phyloP scores from a whole-genome alignment of 1,284 basidiomycete genomes.

The Sanguinoderma infundibulare region DNA sequence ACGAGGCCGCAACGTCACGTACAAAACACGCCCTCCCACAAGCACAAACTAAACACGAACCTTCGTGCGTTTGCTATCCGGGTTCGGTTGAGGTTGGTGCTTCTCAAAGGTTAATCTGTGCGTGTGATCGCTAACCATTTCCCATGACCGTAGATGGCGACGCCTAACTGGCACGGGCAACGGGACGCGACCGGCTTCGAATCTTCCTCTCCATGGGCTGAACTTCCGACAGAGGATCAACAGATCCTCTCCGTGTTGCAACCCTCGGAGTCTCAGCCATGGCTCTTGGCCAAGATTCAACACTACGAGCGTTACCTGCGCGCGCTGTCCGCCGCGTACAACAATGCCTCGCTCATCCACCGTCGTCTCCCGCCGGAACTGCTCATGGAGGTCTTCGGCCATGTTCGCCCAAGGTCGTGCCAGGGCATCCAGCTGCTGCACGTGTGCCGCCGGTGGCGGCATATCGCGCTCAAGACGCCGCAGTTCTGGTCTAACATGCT shows the following conservation, averaged over 20 bases:
- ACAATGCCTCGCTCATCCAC: conserved; percentile 6
- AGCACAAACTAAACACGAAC: not conserved
- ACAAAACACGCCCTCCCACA: not conserved
- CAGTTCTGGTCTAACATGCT: conserved; percentile 16
- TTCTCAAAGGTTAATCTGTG: not conserved
- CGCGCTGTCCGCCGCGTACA: conserved; percentile 3
- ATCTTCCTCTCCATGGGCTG: not conserved
- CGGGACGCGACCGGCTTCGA: not conserved
- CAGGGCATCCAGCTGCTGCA: conserved; percentile 6
- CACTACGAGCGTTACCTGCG: conserved; percentile 4
- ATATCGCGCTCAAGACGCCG: conserved; percentile 4
- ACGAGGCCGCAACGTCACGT: conserved; percentile 1
- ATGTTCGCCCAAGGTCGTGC: not conserved
- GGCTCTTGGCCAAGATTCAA: not conserved
- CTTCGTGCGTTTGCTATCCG: not conserved
- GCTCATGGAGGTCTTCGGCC: conserved; percentile 13
- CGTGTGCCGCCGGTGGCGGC: conserved; percentile 10
- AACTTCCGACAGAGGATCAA: not conserved
- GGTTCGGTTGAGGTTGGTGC: not conserved
- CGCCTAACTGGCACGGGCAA: not conserved
- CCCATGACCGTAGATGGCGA: not conserved
- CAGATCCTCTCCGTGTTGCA: not conserved
- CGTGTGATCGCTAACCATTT: not conserved
- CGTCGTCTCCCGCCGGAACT: conserved; percentile 11
- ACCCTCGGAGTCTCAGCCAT: not conserved